Evolutionary conservation across 2,329 filamentous ascomycete genomes (phyloP), one percentile per base, ranked within the genome.

Genomic region (Huntiella bhutanensis): DNA sequence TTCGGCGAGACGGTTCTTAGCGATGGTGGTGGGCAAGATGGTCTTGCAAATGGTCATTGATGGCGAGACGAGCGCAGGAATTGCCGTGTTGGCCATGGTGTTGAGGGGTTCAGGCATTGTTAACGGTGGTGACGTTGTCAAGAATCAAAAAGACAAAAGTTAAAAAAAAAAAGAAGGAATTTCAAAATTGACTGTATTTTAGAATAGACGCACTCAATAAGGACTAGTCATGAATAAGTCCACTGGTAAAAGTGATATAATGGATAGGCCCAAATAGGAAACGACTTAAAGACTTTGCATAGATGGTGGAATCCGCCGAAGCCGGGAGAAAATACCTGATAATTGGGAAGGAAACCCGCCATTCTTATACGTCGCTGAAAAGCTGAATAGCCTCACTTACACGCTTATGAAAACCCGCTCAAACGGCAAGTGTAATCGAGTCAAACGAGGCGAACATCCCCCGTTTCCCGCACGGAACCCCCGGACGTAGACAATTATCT

Each of bases 21-120:
- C 85, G 57, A 98, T 86, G 55, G 79, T 81, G 55, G 82, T 81
- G 49, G 88, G 84, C 55, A 93, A 75, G 56, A 96, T 74, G 61
- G 95, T 86, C 73, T 94, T 95, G 75, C 91, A 96, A 57, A 82
- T 42, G 17, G 45, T 19, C 12, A 45, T 13, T 16, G 35, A 39
- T 11, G 43, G 22, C 12, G 43, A 45, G 15, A 45, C 22, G 35
- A 39, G 43, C n/a, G 19, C 43, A 11, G 43, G 35, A 28, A 34
- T 17, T 13, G 43, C 15, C 12, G 34, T 19, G 36, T 13, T 33
- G 6, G 22, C 6, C 22, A 13, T 13, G 11, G 13, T 22, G 43
- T 3, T 45, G 37, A 43, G 39, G 32, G 44, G n/a, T 16, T 46
- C 44, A 11, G 48, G 38, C 48, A 49, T 49, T 28, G 22, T 32